Evolutionary conservation across 1,284 basidiomycete species (phyloP).

Genomic region (Cutaneotrichosporon cutaneum): DNA sequence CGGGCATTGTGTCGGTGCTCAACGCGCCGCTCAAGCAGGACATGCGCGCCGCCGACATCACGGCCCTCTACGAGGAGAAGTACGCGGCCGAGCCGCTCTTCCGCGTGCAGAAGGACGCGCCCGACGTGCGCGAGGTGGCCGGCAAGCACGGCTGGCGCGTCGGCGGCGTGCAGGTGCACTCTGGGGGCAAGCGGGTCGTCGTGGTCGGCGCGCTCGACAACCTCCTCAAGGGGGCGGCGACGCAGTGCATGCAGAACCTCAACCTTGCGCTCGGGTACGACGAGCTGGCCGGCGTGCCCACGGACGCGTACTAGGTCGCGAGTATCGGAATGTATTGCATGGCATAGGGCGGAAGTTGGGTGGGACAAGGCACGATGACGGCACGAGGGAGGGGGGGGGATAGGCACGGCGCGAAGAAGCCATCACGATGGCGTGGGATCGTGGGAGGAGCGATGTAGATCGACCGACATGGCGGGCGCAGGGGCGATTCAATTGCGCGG

Average conservation of each 20-base stretch:
- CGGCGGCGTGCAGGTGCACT: slow-evolving; percentile 93
- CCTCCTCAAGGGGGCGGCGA: slow-evolving; percentile 94
- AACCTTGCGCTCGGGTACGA: slow-evolving; percentile 93
- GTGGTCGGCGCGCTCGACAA: slow-evolving; percentile 94
- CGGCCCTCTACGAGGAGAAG: slow-evolving; percentile 71
- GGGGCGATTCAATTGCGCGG: no score
- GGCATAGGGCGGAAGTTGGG: neutral
- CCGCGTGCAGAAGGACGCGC: slow-evolving; percentile 65
- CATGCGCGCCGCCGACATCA: slow-evolving; percentile 70
- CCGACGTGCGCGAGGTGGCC: slow-evolving; percentile 73
- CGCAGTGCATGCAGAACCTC: slow-evolving; percentile 95
- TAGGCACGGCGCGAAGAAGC: no score
- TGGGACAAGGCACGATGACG: neutral
- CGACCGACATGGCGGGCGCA: no score
- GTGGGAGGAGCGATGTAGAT: no score
- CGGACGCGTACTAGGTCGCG: slow-evolving; percentile 37
- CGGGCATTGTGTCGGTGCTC: slow-evolving; percentile 85
- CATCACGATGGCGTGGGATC: no score
- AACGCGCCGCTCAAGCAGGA: slow-evolving; percentile 72
- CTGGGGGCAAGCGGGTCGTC: slow-evolving; percentile 80
- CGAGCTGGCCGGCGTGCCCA: slow-evolving; percentile 79
- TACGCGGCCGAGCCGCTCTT: slow-evolving; percentile 77
- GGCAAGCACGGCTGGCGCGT: slow-evolving; percentile 83
- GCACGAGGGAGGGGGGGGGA: neutral
- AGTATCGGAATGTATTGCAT: slow-evolving; percentile 9